phyloP scores from a whole-genome alignment of 331 rosid genomes.

The Cucumis variabilis region DNA sequence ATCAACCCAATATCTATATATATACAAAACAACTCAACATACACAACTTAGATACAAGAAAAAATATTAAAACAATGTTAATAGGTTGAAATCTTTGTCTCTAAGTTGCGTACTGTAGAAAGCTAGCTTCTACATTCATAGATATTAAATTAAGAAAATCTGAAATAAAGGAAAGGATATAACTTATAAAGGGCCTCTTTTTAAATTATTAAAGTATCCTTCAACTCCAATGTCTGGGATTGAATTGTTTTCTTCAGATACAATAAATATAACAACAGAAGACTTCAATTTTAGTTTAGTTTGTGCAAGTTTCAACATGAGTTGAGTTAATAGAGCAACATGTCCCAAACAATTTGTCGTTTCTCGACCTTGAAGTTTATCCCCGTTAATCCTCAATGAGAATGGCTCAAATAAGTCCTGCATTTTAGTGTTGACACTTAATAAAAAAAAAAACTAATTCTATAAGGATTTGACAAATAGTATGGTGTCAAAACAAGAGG shows the following conservation, averaged over 20 bases:
- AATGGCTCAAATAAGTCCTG: slow-evolving; percentile 96
- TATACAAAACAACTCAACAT: slow-evolving; percentile 4
- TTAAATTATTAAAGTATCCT: not conserved
- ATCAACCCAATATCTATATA: slow-evolving; percentile 86
- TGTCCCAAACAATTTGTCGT: slow-evolving; percentile 98
- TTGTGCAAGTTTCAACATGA: slow-evolving; percentile 80
- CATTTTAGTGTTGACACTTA: not conserved
- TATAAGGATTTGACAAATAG: no score
- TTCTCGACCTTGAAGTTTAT: slow-evolving; percentile 91
- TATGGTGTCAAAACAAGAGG: no score
- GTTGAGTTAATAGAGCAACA: slow-evolving; percentile 86
- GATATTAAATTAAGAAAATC: no score
- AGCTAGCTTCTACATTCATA: no score
- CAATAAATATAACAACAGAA: slow-evolving; percentile 86
- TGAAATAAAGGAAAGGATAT: not conserved
- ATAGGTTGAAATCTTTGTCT: no score
- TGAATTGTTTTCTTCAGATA: slow-evolving; percentile 89
- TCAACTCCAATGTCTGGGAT: slow-evolving; percentile 89
- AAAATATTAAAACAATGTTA: no score
- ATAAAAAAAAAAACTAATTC: slow-evolving; percentile 42
- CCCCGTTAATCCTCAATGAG: slow-evolving; percentile 80
- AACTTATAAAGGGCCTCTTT: slow-evolving; percentile 78
- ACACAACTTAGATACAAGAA: not conserved
- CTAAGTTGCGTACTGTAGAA: no score
- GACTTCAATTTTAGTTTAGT: slow-evolving; percentile 72